Percentiles rank a stretch among this genome's conserved stretches.
phyloP scores from a whole-genome alignment of 768 basidiomycete species.

The Phlebiopsis flavidoalba region DNA sequence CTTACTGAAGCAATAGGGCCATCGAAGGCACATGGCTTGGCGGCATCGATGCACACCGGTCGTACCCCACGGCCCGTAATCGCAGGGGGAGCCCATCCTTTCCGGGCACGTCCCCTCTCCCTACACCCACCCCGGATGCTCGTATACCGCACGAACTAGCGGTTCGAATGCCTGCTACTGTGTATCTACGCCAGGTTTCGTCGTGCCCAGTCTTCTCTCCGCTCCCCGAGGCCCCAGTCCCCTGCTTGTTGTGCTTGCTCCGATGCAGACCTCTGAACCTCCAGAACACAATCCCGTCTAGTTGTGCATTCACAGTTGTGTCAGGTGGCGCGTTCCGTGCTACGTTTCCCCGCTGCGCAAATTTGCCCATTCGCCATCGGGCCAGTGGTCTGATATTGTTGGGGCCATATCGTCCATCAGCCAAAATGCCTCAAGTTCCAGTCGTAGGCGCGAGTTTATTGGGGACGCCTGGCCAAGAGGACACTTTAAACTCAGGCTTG shows the following conservation, averaged over 20 bases:
- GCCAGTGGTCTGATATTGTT: not conserved
- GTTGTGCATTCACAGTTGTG: not conserved
- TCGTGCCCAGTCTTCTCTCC: not conserved
- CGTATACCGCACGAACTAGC: slow-evolving; percentile 1
- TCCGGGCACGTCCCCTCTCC: not conserved
- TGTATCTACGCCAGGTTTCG: not conserved
- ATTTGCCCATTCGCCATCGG: not conserved
- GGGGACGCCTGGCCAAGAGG: not conserved
- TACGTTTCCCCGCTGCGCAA: not conserved
- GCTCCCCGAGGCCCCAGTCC: not conserved
- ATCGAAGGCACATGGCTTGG: not conserved
- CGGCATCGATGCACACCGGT: not conserved
- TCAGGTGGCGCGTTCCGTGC: not conserved
- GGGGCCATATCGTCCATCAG: slow-evolving; percentile 1
- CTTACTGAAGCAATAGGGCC: not conserved
- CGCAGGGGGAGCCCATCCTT: not conserved
- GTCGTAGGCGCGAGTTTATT: not conserved
- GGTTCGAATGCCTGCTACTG: not conserved
- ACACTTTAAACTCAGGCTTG: not conserved
- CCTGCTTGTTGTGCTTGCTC: no score
- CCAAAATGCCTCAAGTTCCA: not conserved
- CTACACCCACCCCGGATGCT: not conserved
- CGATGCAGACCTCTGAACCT: not conserved
- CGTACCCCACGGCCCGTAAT: not conserved
- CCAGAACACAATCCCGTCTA: no score